These are phyloP conservation scores for Bretziella fagacearum DNA, from an alignment of 2,329 filamentous ascomycete genomes.

Conservation along the genomic window DNA sequence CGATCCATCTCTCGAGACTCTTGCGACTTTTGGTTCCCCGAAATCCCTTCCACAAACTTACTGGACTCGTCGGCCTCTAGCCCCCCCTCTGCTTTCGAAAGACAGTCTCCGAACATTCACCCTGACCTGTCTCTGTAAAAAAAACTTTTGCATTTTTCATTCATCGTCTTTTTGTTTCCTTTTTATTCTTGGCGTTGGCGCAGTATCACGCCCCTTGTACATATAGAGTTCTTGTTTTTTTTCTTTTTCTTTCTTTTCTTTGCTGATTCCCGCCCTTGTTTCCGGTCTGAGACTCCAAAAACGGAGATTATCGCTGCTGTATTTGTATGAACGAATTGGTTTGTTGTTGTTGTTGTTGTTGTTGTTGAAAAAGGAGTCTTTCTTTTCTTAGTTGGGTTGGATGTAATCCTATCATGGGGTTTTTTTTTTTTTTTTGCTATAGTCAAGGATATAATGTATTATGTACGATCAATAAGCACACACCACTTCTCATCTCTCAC, in stretches of 20 bases:
- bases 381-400: neutral
- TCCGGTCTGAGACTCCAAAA: neutral
- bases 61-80: no score
- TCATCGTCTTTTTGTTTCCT: neutral
- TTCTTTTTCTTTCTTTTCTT: constrained; percentile 10
- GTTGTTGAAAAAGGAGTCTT: no score
- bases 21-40: neutral
- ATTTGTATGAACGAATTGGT: constrained; percentile 10
- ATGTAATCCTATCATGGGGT: no score
- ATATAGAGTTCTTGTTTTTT: constrained; percentile 13
- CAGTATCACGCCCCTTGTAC: constrained; percentile 7
- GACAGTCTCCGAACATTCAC: no score
- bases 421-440: no score
- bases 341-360: no score
- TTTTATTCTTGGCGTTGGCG: neutral
- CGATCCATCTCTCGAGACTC: no score
- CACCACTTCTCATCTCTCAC: neutral
- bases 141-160: no score
- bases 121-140: constrained; percentile 2
- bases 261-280: constrained; percentile 1
- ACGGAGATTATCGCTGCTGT: neutral
- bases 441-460: neutral
- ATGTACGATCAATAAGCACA: neutral
- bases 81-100: no score
- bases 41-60: no score